phyloP scores from a whole-genome alignment of 306 rosid species.

The Prunus campanulata region DNA sequence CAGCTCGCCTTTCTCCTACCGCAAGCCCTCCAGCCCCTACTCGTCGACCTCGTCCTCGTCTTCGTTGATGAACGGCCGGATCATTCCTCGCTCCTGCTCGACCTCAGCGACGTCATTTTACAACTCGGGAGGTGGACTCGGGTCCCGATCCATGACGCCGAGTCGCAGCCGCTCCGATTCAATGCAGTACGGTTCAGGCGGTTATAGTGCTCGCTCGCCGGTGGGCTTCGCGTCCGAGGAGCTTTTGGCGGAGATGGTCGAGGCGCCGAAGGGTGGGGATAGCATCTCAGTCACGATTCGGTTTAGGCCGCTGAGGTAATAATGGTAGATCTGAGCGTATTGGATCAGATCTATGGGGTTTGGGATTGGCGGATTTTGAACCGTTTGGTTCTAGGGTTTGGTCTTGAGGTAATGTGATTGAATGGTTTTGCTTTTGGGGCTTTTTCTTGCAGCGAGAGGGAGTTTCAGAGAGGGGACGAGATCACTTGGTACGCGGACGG shows the following conservation, averaged over 20 bases:
- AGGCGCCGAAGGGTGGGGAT: slow-evolving; percentile 64
- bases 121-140: slow-evolving; percentile 54
- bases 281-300: slow-evolving; percentile 99
- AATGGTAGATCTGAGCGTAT: slow-evolving; percentile 58
- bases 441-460: slow-evolving; percentile 85
- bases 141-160: slow-evolving; percentile 83
- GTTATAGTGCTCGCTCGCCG: slow-evolving; percentile 46
- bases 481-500: slow-evolving; percentile 97
- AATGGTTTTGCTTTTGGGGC: slow-evolving; percentile 25
- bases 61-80: slow-evolving; percentile 60
- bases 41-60: slow-evolving; percentile 78
- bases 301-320: slow-evolving; percentile 95
- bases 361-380: slow-evolving; percentile 17
- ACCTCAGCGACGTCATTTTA: slow-evolving; percentile 73
- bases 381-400: slow-evolving; percentile 24
- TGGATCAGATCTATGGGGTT: slow-evolving; percentile 58
- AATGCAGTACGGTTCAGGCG: slow-evolving; percentile 41
- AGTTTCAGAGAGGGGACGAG: slow-evolving; percentile 91
- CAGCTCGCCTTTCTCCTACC: slow-evolving; percentile 88
- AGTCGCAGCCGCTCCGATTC: slow-evolving; percentile 69
- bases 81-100: slow-evolving; percentile 81
- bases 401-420: slow-evolving; percentile 31
- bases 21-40: slow-evolving; percentile 77
- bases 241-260: slow-evolving; percentile 54
- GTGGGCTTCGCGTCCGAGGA: slow-evolving; percentile 76